Conservation (phyloP, 2,329 filamentous ascomycete species). For the Aciculosporium take region DNA sequence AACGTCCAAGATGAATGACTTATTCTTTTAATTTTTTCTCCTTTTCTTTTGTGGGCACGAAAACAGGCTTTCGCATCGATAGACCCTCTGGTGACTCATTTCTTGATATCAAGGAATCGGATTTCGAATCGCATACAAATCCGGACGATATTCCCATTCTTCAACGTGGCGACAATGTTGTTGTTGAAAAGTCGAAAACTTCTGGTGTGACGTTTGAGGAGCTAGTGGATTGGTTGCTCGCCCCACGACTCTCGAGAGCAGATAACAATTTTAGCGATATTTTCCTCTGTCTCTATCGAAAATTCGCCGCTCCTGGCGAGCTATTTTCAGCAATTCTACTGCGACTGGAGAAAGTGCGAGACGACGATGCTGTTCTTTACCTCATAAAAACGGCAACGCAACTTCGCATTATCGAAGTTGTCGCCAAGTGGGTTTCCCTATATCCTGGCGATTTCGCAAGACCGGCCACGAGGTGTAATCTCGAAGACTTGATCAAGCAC, state of each 20-base stretch:
- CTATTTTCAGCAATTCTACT: constrained; percentile 67
- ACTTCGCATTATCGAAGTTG: constrained; percentile 65
- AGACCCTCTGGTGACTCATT: constrained; percentile 38
- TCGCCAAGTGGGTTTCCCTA: constrained; percentile 77
- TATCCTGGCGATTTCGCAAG: constrained; percentile 92
- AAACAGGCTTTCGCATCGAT: constrained; percentile 38
- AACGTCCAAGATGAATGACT: not conserved
- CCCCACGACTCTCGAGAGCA: constrained; percentile 68
- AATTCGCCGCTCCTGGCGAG: constrained; percentile 71
- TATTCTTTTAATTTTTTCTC: too few relatives aligned
- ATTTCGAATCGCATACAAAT: constrained; percentile 49
- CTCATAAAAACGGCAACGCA: constrained; percentile 70
- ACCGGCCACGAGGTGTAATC: constrained; percentile 52
- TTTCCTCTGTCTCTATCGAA: constrained; percentile 86
- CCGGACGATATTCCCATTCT: constrained; percentile 55
- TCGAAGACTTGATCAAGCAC: constrained; percentile 61
- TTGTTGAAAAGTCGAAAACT: constrained; percentile 34
- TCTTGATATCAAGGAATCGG: constrained; percentile 56
- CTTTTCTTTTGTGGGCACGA: not conserved
- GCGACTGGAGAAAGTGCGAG: constrained; percentile 56
- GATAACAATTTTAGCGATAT: constrained; percentile 80
- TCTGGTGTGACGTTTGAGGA: constrained; percentile 49
- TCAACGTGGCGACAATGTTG: constrained; percentile 50
- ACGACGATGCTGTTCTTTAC: constrained; percentile 51
- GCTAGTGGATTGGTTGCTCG: constrained; percentile 74